These are phyloP conservation scores for Noccaea caerulescens DNA, from an alignment of 345 rosid genomes.

Conservation along the genomic window DNA sequence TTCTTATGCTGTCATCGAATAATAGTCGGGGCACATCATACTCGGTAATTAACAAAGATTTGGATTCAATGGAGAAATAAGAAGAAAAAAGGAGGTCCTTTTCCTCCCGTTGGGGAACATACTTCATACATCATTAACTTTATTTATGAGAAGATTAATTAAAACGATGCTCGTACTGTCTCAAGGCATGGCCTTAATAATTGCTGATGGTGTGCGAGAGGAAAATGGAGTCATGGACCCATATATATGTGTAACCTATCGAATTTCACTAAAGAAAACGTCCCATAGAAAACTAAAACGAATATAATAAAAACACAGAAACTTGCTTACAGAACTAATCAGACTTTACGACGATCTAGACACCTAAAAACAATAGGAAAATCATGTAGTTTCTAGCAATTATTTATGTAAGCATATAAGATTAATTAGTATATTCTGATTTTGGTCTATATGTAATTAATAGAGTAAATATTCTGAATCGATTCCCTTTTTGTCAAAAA, in stretches of 20 bases:
- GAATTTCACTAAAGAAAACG: no score
- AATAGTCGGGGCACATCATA: background rate
- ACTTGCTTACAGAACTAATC: slow-evolving; percentile 2
- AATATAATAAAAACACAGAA: no score
- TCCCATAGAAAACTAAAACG: no score
- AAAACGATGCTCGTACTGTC: slow-evolving; percentile 23
- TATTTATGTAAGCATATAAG: slow-evolving; percentile 4
- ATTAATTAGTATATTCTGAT: slow-evolving; percentile 13
- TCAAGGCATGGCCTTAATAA: slow-evolving; percentile 36
- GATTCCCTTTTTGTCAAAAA: no score
- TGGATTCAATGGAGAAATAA: background rate
- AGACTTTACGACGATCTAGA: slow-evolving; percentile 12
- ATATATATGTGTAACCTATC: background rate
- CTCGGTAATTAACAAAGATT: background rate
- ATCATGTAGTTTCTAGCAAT: slow-evolving; percentile 8
- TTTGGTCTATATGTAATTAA: slow-evolving; percentile 34
- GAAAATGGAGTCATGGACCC: slow-evolving; percentile 32
- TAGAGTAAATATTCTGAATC: background rate
- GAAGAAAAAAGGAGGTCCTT: background rate
- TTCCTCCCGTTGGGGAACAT: slow-evolving; percentile 44
- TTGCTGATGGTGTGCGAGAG: slow-evolving; percentile 32
- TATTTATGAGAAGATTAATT: background rate
- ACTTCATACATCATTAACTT: slow-evolving; percentile 18
- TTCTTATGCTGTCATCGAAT: background rate
- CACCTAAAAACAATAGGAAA: slow-evolving; percentile 8